Base-by-base conservation (phyloP, 257 asterid species). In the Scutellaria barbata region DNA sequence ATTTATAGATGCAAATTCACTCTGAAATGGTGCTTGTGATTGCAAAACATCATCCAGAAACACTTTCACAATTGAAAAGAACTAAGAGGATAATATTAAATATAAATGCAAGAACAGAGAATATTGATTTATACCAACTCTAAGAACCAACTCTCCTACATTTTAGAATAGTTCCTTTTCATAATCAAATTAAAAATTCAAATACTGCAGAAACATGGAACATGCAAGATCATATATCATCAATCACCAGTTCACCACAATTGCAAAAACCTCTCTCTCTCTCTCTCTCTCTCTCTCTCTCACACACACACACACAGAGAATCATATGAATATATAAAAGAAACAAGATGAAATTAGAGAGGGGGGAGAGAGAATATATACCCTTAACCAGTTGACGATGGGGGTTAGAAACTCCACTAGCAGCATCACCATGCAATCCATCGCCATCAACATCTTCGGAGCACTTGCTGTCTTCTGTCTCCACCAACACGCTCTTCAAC, bases 361-460 rank as follows among this genome's bases (percentile, higher is more conserved):
- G 5, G 17, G 45, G 25, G 17, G 64, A 20, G 76, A 47, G 33
- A 52, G 17, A 30, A 4, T 30, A 30, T 53, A 58, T 84, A 88
- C 95, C 95, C 77, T 76, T 78, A 25, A 63, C 55, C 5, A 71
- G 76, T 60, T 77, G 83, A 62, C 66, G 75, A 37, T 62, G 85
- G 6, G 63, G 61, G 54, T 75, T 83, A 70, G 75, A 71, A 55
- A 51, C 45, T 47, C 45, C 71, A 51, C 14, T 53, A 63, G 18
- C 35, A 22, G 25, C 71, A 52, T 14, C 66, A 1, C 30, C 77
- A 63, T 73, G 72, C 77, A 63, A 30, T 62, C 66, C 60, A 42
- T 20, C n/a, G 65, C 63, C 74, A 30, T 5, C 46, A 25, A 18
- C 63, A 43, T 81, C 81, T 18, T 74, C 81, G 39, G 40, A 18